Base-by-base conservation (phyloP, 169 alveolate genomes). In the Babesia sp. region DNA sequence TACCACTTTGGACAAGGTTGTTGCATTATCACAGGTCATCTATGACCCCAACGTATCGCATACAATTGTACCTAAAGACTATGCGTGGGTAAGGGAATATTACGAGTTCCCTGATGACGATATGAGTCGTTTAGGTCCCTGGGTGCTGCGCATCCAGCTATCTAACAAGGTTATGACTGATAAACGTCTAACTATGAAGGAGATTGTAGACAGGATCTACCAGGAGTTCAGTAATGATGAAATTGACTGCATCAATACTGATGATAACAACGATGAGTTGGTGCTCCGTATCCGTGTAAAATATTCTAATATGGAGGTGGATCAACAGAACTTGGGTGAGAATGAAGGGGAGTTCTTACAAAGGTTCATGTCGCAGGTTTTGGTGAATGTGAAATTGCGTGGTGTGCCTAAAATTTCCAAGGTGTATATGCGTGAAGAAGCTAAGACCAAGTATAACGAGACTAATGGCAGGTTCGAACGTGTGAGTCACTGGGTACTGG, bases 21-120 rank as follows among this genome's bases (percentile, higher is more conserved):
- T 95, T 20, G 85, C 95, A 26, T 85, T 90, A 39, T 91, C 98
- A 42, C 99, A 95, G 82, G 96, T 97, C 46, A 94, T 94, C 39
- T 98, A 97, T 90, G 99, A 97, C 73, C 99, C 99, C 11, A 97
- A 96, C 70, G 98, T 97, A 8, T 91, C 90, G 46, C 87, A 91
- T 50, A 95, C 99, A 11, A 92, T 98, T 29, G 94, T 97, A 24
- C 92, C 91, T 44, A 93, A 93, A 59, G 99, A 98, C 82, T 82
- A 85, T 81, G 93, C 84, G 61, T 91, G 98, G 94, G 98, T 98
- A 31, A 85, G 92, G n/a, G 96, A 94, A 81, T 97, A 94, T 91
- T 96, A 93, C 89, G 97, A 93, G 83, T 95, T 96, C 45, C 98
- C 98, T 16, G 98, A 94, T 69, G 98, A 94, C 48, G 98, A 95